Evolutionary conservation across 208 protist genomes (phyloP), one percentile per base, ranked within the genome.

Genomic region (Sergeia podlipaevii): DNA sequence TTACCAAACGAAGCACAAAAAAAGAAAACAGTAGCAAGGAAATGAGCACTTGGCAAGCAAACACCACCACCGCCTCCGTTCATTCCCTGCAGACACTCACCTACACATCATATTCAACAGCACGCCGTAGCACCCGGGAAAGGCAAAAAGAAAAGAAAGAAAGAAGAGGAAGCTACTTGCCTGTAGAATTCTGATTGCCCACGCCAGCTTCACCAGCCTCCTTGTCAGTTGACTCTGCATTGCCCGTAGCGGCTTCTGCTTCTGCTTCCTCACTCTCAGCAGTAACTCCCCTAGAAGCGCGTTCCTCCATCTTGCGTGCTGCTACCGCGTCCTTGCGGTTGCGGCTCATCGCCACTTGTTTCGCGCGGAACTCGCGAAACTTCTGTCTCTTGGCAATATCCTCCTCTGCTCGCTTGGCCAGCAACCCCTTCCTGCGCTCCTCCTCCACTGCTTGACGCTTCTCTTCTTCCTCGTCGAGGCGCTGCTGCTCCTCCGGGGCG

Each of bases 341-440:
- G 0, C 60, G 66, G 60, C 82, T 90, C 85, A 89, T 87, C 24
- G 76, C 75, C 5, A 91, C 69, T 57, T 92, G 83, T 50, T 45
- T 43, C 0, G 81, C 77, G 17, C 85, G 78, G 36, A 89, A 92
- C 43, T 89, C 73, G 50, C 77, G 83, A 47, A 93, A 91, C 56
- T 73, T 76, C 48, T 80, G 48, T 49, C 74, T 65, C 71, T 90
- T 88, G 38, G 66, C 47, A 33, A 60, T 68, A 17, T 89, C 80
- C 65, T 93, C 84, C 49, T 75, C 53, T 3, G 58, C 75, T 2
- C 82, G 77, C 38, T 87, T 74, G 18, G 50, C 50, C 32, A 91
- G 46, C 36, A 87, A 74, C 20, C 39, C 73, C 52, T 77, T 64
- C 10, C 74, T 66, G 33, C 76, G 70, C 49, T 75, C 72, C 50